Base-by-base conservation (phyloP, 306 rosid species). In the Inga laurina region DNA sequence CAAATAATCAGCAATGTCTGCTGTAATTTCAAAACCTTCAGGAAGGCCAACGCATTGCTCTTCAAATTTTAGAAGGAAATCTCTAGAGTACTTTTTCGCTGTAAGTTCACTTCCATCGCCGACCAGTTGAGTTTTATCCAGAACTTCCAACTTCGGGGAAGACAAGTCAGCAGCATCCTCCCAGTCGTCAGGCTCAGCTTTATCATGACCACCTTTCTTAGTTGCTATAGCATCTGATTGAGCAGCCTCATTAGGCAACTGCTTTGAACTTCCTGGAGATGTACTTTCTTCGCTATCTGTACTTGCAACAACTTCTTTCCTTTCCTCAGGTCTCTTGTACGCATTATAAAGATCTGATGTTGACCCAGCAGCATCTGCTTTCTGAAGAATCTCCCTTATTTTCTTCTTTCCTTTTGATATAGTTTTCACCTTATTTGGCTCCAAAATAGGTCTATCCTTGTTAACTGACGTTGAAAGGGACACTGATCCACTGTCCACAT, bases 91-190 rank as follows among this genome's bases (percentile, higher is more conserved):
- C 86, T 88, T 96, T 71, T 92, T 94, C 2, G 57, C 85, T 34
- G 81, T 73, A 82, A 49, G 84, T 66, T 61, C 94, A 78, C 21
- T 84, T 76, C 87, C 91, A 77, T 90, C 92, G 77, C 4, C 56
- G 52, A 46, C 79, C 72, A 30, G 87, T 62, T 83, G 84, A 19
- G 73, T 81, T 88, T 79, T 52, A 76, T 83, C 89, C 30, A 83
- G 32, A 69, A 87, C 85, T 84, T 92, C 94, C 67, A 92, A 73
- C 81, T 94, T 89, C 1, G 97, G 93, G 12, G 95, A 86, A 34
- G 97, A 90, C 64, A 89, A 85, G 84, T 96, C 98, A 75, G 94
- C 98, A n/a, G 94, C 98, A 80, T 93, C 98, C 91, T 96, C 99
- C 99, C 99, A 96, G 82, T 94, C 97, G 70, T 96, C 97, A 30